Evolutionary conservation across 2,329 filamentous ascomycete genomes (phyloP).

Genomic region (Paecilomyces niveus): DNA sequence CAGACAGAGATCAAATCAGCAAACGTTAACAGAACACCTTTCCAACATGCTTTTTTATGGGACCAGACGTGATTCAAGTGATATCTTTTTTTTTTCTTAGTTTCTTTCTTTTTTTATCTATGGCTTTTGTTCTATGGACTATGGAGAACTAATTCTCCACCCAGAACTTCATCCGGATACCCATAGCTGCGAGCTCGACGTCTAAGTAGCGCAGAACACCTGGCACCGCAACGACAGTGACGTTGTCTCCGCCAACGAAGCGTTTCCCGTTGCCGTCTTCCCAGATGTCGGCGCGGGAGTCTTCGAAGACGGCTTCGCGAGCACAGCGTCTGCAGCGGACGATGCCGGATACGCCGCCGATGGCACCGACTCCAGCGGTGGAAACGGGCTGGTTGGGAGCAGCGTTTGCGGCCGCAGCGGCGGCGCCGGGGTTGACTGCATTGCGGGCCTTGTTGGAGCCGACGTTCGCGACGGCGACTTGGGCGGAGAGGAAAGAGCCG

Average conservation of each 20-base stretch:
- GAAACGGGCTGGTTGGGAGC: slow-evolving; percentile 19
- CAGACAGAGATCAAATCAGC: background rate
- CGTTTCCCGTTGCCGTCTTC: slow-evolving; percentile 80
- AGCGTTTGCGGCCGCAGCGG: slow-evolving; percentile 23
- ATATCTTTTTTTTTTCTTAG: slow-evolving; percentile 5
- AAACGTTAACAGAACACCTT: background rate
- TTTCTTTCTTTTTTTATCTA: slow-evolving; percentile 3
- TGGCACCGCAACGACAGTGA: slow-evolving; percentile 84
- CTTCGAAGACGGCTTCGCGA: slow-evolving; percentile 51
- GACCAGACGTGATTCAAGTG: slow-evolving; percentile 8
- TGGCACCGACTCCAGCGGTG: slow-evolving; percentile 50
- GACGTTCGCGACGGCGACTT: slow-evolving; percentile 41
- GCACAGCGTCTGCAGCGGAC: slow-evolving; percentile 79
- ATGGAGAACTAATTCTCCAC: slow-evolving; percentile 47
- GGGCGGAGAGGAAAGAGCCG: slow-evolving; percentile 83
- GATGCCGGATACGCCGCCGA: slow-evolving; percentile 51
- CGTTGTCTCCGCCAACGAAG: slow-evolving; percentile 84
- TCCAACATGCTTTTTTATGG: background rate
- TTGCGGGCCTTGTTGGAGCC: slow-evolving; percentile 18
- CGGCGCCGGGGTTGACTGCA: slow-evolving; percentile 16
- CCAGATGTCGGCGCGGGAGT: slow-evolving; percentile 70
- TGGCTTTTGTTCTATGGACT: background rate
- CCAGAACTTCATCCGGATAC: slow-evolving; percentile 87
- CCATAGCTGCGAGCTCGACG: slow-evolving; percentile 94
- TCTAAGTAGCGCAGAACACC: slow-evolving; percentile 90